These are phyloP conservation scores for Leccinellum albellum DNA, from an alignment of 768 basidiomycete species.

Conservation along the genomic window DNA sequence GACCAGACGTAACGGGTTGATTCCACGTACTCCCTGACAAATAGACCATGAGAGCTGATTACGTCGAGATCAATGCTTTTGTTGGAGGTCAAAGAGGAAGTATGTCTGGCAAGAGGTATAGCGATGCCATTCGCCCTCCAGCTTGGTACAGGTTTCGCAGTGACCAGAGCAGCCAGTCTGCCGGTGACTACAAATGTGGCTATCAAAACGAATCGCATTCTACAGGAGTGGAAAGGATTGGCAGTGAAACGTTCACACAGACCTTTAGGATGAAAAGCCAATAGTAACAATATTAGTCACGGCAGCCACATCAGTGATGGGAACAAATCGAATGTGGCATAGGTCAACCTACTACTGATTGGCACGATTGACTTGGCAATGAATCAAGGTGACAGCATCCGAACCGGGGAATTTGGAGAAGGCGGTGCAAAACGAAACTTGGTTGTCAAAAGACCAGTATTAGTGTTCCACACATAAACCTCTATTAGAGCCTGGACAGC, in stretches of 20 bases:
- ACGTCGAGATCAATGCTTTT: background rate
- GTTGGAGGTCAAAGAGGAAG: background rate
- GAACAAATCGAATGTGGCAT: no score
- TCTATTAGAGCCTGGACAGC: no score
- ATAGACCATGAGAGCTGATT: background rate
- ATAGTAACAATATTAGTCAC: no score
- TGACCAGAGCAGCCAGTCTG: background rate
- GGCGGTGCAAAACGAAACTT: no score
- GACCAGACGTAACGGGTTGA: background rate
- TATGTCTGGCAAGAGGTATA: background rate
- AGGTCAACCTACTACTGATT: no score
- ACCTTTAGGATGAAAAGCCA: background rate
- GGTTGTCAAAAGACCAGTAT: no score
- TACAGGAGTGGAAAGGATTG: background rate
- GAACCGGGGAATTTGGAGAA: no score
- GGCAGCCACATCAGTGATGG: background rate
- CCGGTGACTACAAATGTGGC: background rate
- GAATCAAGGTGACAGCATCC: no score
- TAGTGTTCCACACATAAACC: no score
- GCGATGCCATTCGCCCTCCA: background rate
- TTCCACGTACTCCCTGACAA: background rate
- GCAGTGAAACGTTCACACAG: background rate
- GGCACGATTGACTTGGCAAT: no score
- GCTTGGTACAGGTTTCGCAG: background rate
- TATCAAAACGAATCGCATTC: background rate